Evolutionary conservation across 768 basidiomycete species (phyloP).

Genomic region (Boletus coccyginus): DNA sequence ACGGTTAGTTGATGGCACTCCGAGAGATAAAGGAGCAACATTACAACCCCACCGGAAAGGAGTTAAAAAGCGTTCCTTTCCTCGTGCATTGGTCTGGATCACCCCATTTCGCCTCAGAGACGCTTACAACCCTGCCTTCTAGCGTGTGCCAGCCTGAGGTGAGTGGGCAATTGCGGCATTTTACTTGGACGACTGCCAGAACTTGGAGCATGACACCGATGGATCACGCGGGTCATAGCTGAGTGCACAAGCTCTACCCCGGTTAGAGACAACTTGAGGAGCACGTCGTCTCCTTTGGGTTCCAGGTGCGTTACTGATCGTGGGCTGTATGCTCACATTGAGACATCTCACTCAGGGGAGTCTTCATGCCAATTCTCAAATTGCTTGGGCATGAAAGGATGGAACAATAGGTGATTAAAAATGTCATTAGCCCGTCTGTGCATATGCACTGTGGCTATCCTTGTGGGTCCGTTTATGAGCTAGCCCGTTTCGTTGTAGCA

Average conservation of each 20-base stretch:
- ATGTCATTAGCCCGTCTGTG: not conserved
- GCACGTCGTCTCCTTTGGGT: too few species aligned
- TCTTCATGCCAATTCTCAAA: not conserved
- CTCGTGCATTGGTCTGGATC: not conserved
- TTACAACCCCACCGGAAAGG: too few species aligned
- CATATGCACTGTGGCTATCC: not conserved
- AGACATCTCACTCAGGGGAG: not conserved
- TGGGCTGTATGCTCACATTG: too few species aligned
- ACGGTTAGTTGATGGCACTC: not conserved
- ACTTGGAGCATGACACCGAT: not conserved
- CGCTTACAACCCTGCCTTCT: not conserved
- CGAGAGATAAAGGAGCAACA: not conserved
- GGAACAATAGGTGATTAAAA: not conserved
- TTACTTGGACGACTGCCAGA: too few species aligned
- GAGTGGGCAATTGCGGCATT: not conserved
- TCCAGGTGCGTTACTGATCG: too few species aligned
- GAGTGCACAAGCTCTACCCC: not conserved
- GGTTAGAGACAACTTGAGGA: not conserved
- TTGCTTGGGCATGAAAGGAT: not conserved
- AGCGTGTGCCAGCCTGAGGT: not conserved
- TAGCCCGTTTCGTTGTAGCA: too few species aligned
- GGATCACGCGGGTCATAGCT: not conserved
- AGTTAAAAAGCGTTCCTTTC: not conserved
- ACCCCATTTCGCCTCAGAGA: not conserved
- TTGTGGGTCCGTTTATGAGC: not conserved